phyloP scores from a whole-genome alignment of 2,329 filamentous ascomycete species.

The Paecilomyces sp. region DNA sequence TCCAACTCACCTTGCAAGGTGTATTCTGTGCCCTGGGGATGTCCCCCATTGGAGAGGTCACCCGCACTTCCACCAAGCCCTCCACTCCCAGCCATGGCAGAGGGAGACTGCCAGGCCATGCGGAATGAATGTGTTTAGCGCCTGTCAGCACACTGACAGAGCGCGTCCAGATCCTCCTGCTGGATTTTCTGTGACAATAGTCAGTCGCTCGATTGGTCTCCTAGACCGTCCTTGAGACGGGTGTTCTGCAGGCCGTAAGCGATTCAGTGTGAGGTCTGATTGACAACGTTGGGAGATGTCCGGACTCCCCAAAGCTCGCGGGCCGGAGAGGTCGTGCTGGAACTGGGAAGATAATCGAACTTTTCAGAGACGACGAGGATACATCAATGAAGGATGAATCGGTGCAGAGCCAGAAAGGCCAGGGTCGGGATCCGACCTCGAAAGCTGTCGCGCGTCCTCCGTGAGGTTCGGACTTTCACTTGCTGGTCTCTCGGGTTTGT shows the following conservation, averaged over 20 bases:
- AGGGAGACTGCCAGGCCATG: conserved; percentile 67
- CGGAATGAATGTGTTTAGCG: conserved; percentile 9
- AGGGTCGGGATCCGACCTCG: not conserved
- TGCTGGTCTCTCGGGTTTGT: not conserved
- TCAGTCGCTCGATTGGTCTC: not conserved
- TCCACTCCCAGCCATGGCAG: conserved; percentile 53
- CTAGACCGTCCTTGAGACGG: not conserved
- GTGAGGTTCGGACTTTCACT: not conserved
- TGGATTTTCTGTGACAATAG: not conserved
- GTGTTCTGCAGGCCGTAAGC: not conserved
- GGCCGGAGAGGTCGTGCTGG: not conserved
- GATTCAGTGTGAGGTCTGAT: not conserved
- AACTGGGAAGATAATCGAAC: not conserved
- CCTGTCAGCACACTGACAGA: not conserved
- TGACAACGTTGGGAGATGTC: not conserved
- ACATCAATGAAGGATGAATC: not conserved
- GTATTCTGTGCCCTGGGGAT: conserved; percentile 60
- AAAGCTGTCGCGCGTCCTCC: conserved; percentile 10
- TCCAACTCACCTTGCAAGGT: conserved; percentile 57
- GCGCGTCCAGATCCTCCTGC: not conserved
- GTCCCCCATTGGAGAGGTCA: conserved; percentile 38
- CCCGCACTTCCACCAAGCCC: conserved; percentile 42
- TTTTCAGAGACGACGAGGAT: not conserved
- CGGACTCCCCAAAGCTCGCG: not conserved
- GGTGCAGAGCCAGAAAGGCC: not conserved